Evolutionary conservation across 257 asterid genomes (phyloP).

Genomic region (Sherardia arvensis): DNA sequence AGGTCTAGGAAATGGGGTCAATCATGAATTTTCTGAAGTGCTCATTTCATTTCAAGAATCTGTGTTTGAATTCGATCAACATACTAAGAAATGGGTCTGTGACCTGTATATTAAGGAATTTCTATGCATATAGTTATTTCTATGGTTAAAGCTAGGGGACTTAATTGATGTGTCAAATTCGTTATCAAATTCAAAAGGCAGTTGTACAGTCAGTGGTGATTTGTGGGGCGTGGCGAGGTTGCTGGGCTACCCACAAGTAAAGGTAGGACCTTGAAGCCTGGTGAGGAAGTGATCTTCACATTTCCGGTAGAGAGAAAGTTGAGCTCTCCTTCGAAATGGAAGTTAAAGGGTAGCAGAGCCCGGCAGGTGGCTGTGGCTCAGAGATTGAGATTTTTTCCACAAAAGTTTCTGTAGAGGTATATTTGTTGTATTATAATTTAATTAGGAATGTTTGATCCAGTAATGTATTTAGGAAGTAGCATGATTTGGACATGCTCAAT

Average conservation of each 20-base stretch:
- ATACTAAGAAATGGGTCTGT: background rate
- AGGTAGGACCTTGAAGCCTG: constrained; percentile 61
- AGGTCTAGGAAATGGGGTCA: background rate
- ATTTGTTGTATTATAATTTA: background rate
- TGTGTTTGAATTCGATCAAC: background rate
- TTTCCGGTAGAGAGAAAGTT: constrained; percentile 57
- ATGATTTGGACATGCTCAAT: background rate
- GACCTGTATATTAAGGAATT: background rate
- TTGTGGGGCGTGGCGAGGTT: constrained; percentile 60
- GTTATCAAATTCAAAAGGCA: no score
- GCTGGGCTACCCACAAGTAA: constrained; percentile 82
- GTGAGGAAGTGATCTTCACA: constrained; percentile 60
- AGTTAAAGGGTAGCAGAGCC: constrained; percentile 60
- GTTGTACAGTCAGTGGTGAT: constrained; percentile 92
- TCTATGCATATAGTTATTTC: no score
- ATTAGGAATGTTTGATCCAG: background rate
- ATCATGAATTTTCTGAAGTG: background rate
- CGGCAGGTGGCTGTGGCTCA: constrained; percentile 55
- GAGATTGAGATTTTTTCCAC: constrained; percentile 89
- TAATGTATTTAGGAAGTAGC: background rate
- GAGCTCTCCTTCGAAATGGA: constrained; percentile 46
- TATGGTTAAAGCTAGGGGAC: no score
- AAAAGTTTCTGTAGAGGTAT: constrained; percentile 64
- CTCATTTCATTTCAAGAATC: background rate
- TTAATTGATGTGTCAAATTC: no score